Evolutionary conservation across 139 green algal species (phyloP).

Genomic region (Coelastrella sp.): DNA sequence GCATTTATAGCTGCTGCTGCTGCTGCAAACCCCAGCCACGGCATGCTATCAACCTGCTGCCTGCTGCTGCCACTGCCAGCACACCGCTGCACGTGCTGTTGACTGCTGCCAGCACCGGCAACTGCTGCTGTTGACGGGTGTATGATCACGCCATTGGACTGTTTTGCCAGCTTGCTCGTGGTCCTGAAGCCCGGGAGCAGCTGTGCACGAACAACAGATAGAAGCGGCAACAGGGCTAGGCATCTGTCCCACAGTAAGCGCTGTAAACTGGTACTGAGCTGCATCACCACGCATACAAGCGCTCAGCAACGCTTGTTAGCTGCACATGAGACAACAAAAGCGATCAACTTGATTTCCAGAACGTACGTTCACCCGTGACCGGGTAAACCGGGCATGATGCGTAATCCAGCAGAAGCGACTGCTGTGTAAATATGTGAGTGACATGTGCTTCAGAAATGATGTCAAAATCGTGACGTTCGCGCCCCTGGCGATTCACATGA

Average conservation of each 20-base stretch:
- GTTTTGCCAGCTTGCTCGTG: neutral
- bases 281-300: too few relatives aligned
- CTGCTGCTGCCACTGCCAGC: neutral
- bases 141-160: neutral
- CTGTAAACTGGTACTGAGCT: neutral
- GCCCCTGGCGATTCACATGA: too few relatives aligned
- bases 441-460: too few relatives aligned
- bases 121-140: neutral
- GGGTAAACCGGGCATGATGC: too few relatives aligned
- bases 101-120: neutral
- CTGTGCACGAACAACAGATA: neutral
- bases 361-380: too few relatives aligned
- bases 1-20: neutral
- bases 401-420: too few relatives aligned
- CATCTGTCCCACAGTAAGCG: neutral
- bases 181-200: neutral
- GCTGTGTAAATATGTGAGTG: too few relatives aligned
- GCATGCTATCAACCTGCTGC: neutral
- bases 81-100: neutral
- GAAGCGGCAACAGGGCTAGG: neutral
- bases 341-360: too few relatives aligned
- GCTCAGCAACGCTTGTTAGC: too few relatives aligned
- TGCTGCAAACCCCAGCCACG: conserved; percentile 18
- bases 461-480: too few relatives aligned
- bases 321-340: too few relatives aligned